phyloP scores from a whole-genome alignment of 1,284 basidiomycete genomes.

The Porodaedalea pini region DNA sequence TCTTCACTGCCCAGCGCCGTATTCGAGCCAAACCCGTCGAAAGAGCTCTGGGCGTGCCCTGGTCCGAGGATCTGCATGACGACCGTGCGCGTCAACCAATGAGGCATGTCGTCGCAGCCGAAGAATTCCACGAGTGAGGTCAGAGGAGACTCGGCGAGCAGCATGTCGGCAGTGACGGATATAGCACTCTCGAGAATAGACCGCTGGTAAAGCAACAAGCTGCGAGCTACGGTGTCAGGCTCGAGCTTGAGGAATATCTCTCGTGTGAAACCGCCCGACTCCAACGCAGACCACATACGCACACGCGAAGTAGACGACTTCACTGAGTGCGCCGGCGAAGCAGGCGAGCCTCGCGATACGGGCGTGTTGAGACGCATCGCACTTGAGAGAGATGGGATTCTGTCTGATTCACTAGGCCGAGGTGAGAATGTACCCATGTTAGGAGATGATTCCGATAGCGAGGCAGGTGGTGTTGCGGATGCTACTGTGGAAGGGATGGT shows the following conservation, averaged over 20 bases:
- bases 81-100: conserved; percentile 74
- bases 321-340: conserved; percentile 8
- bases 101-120: conserved; percentile 65
- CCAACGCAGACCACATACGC: conserved; percentile 44
- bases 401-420: conserved; percentile 44
- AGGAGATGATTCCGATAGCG: conserved; percentile 34
- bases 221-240: conserved; percentile 52
- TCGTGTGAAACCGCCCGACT: conserved; percentile 65
- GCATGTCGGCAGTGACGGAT: conserved; percentile 43
- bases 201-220: conserved; percentile 57
- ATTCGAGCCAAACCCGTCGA: not conserved
- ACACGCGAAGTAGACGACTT: conserved; percentile 25
- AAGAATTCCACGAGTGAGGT: conserved; percentile 41
- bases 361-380: conserved; percentile 36
- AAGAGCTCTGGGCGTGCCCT: conserved; percentile 37
- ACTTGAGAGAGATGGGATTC: conserved; percentile 44
- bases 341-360: conserved; percentile 3
- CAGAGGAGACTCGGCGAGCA: conserved; percentile 15
- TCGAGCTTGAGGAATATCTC: conserved; percentile 60
- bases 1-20: conserved; percentile 9
- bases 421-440: conserved; percentile 60
- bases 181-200: conserved; percentile 45
- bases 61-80: conserved; percentile 64
- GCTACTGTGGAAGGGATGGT: conserved; percentile 38
- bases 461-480: conserved; percentile 36